phyloP scores from a whole-genome alignment of 441 rosid genomes.

The Populus hybrid region DNA sequence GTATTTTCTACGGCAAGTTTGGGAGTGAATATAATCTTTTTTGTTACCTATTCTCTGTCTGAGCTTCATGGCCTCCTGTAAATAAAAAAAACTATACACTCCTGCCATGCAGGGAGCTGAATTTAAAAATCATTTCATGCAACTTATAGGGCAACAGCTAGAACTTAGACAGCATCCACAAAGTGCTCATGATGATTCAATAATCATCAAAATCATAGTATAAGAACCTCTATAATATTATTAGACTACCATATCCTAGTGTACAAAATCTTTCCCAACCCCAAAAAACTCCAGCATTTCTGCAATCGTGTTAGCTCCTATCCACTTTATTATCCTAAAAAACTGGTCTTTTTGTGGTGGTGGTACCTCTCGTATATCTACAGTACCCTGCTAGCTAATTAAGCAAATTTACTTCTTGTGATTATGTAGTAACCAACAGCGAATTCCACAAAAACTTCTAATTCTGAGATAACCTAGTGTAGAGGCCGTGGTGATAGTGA shows the following conservation, averaged over 20 bases:
- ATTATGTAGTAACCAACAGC: not conserved
- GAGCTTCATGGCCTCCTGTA: too few species aligned
- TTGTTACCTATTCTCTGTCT: too few species aligned
- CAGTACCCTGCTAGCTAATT: not conserved
- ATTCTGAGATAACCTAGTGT: constrained; percentile 24
- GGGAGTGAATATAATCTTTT: too few species aligned
- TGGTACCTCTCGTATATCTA: not conserved
- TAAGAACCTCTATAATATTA: not conserved
- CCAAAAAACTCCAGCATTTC: constrained; percentile 44
- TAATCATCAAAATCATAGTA: constrained; percentile 22
- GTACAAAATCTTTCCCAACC: constrained; percentile 22
- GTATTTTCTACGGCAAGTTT: too few species aligned
- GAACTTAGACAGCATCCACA: constrained; percentile 1
- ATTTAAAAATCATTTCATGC: not conserved
- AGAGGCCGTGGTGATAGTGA: constrained; percentile 16
- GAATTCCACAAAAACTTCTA: not conserved
- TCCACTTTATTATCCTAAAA: too few species aligned
- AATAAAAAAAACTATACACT: not conserved
- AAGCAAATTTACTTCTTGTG: not conserved
- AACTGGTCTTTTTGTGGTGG: not conserved
- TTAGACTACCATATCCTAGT: not conserved
- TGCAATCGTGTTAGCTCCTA: constrained; percentile 32
- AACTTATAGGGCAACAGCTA: not conserved
- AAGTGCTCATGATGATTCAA: constrained; percentile 14
- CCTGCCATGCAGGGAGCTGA: not conserved